Conservation (phyloP, 1,284 basidiomycete genomes). For the Rhodotorula mucilaginosa region DNA sequence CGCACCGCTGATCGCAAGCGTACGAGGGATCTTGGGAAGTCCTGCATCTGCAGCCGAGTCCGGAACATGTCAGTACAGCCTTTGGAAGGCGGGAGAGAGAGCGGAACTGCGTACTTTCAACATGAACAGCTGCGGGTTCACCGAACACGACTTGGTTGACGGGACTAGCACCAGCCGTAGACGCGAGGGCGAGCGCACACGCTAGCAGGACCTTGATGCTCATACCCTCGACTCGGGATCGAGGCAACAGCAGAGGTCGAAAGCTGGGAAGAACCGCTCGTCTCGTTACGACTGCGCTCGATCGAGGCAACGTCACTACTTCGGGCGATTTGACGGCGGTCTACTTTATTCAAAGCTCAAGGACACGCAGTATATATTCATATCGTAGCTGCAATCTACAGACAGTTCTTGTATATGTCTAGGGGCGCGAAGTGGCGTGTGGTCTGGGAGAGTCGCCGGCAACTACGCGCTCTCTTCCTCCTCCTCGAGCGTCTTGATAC, state of each 20-base stretch:
- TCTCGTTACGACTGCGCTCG: neutral
- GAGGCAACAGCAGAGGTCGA: neutral
- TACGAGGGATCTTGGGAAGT: constrained; percentile 29
- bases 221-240: neutral
- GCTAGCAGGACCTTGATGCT: neutral
- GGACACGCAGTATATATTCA: too few species aligned
- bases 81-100: neutral
- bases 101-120: neutral
- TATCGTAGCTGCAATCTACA: too few species aligned
- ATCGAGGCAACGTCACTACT: too few species aligned
- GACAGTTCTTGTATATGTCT: too few species aligned
- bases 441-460: too few species aligned
- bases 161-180: neutral
- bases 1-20: neutral
- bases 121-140: neutral
- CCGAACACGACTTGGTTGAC: constrained; percentile 7
- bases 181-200: neutral
- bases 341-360: too few species aligned
- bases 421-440: too few species aligned
- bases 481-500: constrained; percentile 35
- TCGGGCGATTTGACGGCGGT: too few species aligned
- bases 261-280: too few species aligned
- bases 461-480: constrained; percentile 27
- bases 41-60: neutral
- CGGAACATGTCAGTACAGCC: too few species aligned